Evolutionary conservation across 352 stramenopile genomes (phyloP).

Genomic region (Elongisporangium undulatum): DNA sequence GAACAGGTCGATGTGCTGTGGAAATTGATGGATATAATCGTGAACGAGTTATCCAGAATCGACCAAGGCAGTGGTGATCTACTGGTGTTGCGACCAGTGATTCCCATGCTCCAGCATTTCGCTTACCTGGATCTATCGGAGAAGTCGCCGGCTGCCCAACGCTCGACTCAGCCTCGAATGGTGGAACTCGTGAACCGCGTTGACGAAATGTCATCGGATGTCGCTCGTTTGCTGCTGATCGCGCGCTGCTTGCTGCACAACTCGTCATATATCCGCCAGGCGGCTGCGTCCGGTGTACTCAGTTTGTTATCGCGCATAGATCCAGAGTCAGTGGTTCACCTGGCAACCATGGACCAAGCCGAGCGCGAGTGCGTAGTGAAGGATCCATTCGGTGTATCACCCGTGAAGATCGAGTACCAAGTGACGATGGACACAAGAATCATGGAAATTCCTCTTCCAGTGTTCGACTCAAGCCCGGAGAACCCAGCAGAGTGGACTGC

Average conservation of each 20-base stretch:
- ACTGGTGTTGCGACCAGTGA: constrained; percentile 18
- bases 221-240: constrained; percentile 24
- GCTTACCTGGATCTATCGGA: constrained; percentile 39
- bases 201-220: constrained; percentile 15
- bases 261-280: constrained; percentile 41
- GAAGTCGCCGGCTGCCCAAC: constrained; percentile 12
- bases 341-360: constrained; percentile 11
- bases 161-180: constrained; percentile 25
- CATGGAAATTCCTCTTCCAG: constrained; percentile 15
- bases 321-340: constrained; percentile 7
- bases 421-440: constrained; percentile 15
- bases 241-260: constrained; percentile 45
- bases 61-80: constrained; percentile 8
- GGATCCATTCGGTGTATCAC: constrained; percentile 19
- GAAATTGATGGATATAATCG: constrained; percentile 17
- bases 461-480: no score
- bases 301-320: constrained; percentile 21
- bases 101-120: constrained; percentile 56
- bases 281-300: constrained; percentile 35
- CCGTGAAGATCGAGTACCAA: constrained; percentile 4
- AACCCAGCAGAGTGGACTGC: no score
- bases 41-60: constrained; percentile 14
- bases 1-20: constrained; percentile 15
- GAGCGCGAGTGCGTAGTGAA: constrained; percentile 5
- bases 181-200: constrained; percentile 37